Evolutionary conservation across 2,329 filamentous ascomycete species (phyloP).

Genomic region (Parastagonospora nodorum): DNA sequence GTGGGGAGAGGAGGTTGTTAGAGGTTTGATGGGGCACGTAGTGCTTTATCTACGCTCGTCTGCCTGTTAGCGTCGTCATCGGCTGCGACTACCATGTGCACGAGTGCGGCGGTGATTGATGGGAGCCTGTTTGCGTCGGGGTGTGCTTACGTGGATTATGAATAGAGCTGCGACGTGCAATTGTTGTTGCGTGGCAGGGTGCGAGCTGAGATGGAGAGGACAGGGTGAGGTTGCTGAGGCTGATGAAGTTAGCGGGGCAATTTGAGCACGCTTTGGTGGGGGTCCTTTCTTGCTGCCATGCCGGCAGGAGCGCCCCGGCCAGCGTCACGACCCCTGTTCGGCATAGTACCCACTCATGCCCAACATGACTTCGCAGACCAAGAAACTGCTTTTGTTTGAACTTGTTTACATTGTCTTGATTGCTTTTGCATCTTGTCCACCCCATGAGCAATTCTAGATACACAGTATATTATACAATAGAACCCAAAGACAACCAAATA

Average conservation of each 20-base stretch:
- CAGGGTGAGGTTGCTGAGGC: slow-evolving; percentile 29
- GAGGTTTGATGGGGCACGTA: slow-evolving; percentile 23
- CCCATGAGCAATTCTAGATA: slow-evolving; percentile 35
- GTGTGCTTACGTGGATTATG: slow-evolving; percentile 34
- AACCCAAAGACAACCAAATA: slow-evolving; percentile 32
- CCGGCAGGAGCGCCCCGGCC: slow-evolving; percentile 27
- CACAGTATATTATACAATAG: slow-evolving; percentile 46
- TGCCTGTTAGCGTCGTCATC: slow-evolving; percentile 48
- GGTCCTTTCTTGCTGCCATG: slow-evolving; percentile 16
- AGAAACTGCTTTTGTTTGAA: slow-evolving; percentile 10
- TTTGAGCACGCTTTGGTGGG: slow-evolving; percentile 28
- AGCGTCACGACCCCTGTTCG: slow-evolving; percentile 11
- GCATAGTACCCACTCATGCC: slow-evolving; percentile 3
- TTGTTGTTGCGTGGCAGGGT: slow-evolving; percentile 18
- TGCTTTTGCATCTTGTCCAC: slow-evolving; percentile 39
- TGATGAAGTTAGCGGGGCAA: slow-evolving; percentile 14
- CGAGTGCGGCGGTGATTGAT: slow-evolving; percentile 5
- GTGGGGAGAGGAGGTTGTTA: slow-evolving; percentile 24
- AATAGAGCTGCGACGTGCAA: slow-evolving; percentile 23
- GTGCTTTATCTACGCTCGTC: slow-evolving; percentile 42
- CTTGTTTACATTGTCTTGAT: slow-evolving; percentile 35
- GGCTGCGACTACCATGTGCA: slow-evolving; percentile 18
- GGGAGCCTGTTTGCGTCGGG: slow-evolving; percentile 20
- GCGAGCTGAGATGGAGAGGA: slow-evolving; percentile 24
- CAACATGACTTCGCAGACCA: slow-evolving; percentile 2